These are phyloP conservation scores for Pseudonitzschia pungens DNA, from an alignment of 108 stramenopile species.

Conservation along the genomic window DNA sequence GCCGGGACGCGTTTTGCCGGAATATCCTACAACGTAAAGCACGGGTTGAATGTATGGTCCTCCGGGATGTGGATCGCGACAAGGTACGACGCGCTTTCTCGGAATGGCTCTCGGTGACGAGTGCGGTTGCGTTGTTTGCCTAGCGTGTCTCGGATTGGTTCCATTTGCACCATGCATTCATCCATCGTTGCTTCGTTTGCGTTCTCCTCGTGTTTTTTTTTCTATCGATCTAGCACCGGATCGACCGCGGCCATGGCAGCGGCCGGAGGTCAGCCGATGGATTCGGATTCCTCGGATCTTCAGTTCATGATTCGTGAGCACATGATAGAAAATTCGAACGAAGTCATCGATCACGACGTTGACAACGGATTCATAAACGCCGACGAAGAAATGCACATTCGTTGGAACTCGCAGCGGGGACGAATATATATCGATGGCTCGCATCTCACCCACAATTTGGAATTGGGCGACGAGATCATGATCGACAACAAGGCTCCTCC, in stretches of 20 bases:
- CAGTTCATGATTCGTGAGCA: conserved; percentile 94
- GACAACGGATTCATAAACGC: conserved; percentile 77
- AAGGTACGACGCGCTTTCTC: not conserved
- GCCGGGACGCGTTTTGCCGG: conserved; percentile 82
- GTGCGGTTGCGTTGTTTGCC: not conserved
- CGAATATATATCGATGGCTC: conserved; percentile 89
- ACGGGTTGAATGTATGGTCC: conserved; percentile 87
- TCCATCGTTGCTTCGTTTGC: not conserved
- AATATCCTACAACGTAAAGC: conserved; percentile 57
- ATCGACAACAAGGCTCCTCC: conserved; percentile 86
- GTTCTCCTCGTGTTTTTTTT: no score
- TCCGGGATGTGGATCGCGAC: conserved; percentile 84
- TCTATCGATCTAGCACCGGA: conserved; percentile 81
- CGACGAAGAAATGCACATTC: conserved; percentile 79
- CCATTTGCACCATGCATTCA: not conserved
- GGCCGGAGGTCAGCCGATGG: conserved; percentile 87
- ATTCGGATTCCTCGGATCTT: conserved; percentile 56
- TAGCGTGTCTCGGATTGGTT: not conserved
- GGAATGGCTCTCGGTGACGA: conserved; percentile 10
- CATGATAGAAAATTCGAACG: conserved; percentile 75
- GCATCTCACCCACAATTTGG: conserved; percentile 87
- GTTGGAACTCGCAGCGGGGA: conserved; percentile 95
- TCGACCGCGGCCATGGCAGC: conserved; percentile 92
- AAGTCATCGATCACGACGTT: conserved; percentile 44
- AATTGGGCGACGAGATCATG: conserved; percentile 92